Evolutionary conservation across 305 asterid species (phyloP).

Genomic region (Solanum chacoense): DNA sequence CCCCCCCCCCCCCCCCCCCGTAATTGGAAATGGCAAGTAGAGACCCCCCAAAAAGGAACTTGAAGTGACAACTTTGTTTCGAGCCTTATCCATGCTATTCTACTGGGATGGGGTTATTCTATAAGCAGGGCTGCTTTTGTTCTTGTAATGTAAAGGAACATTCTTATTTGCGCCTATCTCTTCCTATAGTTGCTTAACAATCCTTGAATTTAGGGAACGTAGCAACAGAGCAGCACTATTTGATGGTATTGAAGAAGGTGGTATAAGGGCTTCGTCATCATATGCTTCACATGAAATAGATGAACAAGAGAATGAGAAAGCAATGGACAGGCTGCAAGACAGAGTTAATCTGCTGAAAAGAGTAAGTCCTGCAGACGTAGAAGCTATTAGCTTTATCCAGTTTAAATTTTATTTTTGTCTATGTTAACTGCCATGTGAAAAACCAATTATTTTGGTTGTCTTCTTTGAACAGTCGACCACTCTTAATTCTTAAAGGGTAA

Average conservation of each 20-base stretch:
- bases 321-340: constrained; percentile 74
- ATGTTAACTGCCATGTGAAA: background rate
- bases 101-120: background rate
- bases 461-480: background rate
- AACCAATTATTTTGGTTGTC: background rate
- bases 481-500: background rate
- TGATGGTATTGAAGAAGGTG: constrained; percentile 96
- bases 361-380: constrained; percentile 21
- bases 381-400: background rate
- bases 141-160: background rate
- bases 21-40: background rate
- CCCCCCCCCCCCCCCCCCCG: too few relatives aligned
- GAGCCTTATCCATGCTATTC: background rate
- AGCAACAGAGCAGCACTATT: constrained; percentile 61
- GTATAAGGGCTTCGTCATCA: constrained; percentile 66
- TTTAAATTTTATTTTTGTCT: background rate
- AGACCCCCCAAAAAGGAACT: background rate
- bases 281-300: constrained; percentile 76
- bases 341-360: constrained; percentile 74
- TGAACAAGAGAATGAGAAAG: constrained; percentile 77
- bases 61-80: background rate
- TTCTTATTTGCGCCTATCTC: background rate
- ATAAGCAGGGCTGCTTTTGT: background rate
- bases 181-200: background rate
- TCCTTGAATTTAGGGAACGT: constrained; percentile 49